These are phyloP conservation scores for Sorghum bicolor DNA, from an alignment of 176 grass and related monocot species.

Conservation along the genomic window DNA sequence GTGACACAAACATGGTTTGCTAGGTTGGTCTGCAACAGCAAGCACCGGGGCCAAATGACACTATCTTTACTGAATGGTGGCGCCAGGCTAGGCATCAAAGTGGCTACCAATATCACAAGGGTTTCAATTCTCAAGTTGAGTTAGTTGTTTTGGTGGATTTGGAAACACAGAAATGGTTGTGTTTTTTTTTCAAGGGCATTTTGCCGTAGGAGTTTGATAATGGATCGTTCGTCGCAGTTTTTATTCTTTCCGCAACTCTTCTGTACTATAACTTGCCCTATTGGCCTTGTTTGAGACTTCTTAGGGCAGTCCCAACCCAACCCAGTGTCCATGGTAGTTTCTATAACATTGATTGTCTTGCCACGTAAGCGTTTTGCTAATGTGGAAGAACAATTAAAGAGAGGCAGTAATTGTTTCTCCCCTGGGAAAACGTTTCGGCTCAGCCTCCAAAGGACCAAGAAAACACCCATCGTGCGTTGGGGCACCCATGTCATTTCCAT, in stretches of 20 bases:
- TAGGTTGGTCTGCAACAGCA: background rate
- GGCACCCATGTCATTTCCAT: background rate
- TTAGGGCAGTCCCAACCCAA: background rate
- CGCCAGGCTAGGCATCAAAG: background rate
- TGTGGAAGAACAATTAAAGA: background rate
- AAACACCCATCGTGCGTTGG: background rate
- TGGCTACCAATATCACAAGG: background rate
- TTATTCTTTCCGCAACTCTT: too few species aligned
- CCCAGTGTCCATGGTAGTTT: background rate
- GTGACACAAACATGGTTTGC: background rate
- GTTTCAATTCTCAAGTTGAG: background rate
- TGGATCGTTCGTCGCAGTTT: too few species aligned
- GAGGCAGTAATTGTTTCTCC: background rate
- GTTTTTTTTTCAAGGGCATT: background rate
- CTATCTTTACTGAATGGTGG: background rate
- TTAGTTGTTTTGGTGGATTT: background rate
- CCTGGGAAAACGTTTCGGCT: background rate
- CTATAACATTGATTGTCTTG: background rate
- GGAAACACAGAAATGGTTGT: background rate
- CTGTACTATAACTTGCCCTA: too few species aligned
- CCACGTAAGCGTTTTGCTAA: too few species aligned
- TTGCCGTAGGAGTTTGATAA: background rate
- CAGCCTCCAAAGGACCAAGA: background rate
- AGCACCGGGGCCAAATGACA: background rate
- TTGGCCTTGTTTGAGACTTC: background rate